Evolutionary conservation across 495 filamentous ascomycete genomes (phyloP).

Genomic region (Neurospora tetraspora): DNA sequence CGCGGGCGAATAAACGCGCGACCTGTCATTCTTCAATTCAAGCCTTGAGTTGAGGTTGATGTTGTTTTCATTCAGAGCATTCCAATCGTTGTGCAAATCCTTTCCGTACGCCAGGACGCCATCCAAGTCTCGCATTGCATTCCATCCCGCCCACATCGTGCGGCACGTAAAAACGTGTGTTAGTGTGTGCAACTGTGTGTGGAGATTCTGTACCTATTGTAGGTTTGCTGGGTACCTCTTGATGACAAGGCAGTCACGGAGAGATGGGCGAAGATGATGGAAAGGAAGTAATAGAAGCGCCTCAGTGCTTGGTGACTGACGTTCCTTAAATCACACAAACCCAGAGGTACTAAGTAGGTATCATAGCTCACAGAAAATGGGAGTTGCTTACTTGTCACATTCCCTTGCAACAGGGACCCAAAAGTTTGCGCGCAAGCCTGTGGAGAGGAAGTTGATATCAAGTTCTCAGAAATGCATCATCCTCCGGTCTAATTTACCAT

Average conservation of each 20-base stretch:
- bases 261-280: too few relatives aligned
- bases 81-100: not conserved
- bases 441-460: not conserved
- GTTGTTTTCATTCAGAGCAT: not conserved
- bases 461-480: not conserved
- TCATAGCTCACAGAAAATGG: not conserved
- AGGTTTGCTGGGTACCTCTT: too few relatives aligned
- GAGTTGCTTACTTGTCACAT: not conserved
- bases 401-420: not conserved
- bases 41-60: too few relatives aligned
- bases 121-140: not conserved
- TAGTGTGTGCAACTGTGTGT: not conserved
- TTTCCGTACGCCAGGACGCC: not conserved
- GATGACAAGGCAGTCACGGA: too few relatives aligned
- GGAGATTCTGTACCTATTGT: not conserved
- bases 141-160: not conserved
- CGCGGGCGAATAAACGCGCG: not conserved
- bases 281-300: too few relatives aligned
- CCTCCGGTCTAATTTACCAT: not conserved
- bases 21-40: not conserved
- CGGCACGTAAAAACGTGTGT: not conserved
- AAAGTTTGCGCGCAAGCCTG: not conserved
- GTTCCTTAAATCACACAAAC: not conserved
- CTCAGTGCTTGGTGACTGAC: not conserved
- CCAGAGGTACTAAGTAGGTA: not conserved